Evolutionary conservation across 2,329 filamentous ascomycete species (phyloP).

Genomic region (Cyclaneusma minus): DNA sequence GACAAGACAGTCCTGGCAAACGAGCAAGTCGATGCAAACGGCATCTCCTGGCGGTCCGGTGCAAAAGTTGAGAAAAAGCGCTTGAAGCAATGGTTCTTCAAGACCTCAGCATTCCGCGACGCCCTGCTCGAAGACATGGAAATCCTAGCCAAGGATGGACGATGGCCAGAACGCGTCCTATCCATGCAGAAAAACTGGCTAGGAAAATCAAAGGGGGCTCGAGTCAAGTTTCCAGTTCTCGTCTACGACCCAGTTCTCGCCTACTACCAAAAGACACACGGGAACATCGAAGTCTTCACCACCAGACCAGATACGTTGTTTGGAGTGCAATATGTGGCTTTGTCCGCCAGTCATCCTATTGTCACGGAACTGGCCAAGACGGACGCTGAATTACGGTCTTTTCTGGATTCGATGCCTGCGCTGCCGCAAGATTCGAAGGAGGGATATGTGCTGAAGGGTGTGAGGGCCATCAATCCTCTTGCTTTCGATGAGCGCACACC

Average conservation of each 20-base stretch:
- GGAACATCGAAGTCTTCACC: conserved; percentile 57
- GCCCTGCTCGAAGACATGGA: conserved; percentile 57
- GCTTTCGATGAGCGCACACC: conserved; percentile 34
- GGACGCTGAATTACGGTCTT: conserved; percentile 47
- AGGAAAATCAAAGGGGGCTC: conserved; percentile 60
- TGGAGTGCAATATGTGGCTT: conserved; percentile 70
- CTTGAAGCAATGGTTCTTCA: conserved; percentile 81
- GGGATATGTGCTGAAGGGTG: conserved; percentile 49
- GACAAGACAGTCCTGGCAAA: conserved; percentile 85
- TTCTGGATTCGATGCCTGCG: conserved; percentile 46
- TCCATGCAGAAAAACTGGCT: conserved; percentile 83
- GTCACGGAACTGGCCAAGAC: conserved; percentile 43
- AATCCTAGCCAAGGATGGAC: conserved; percentile 40
- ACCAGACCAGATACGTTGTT: conserved; percentile 78
- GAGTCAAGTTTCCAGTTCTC: conserved; percentile 53
- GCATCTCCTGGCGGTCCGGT: conserved; percentile 75
- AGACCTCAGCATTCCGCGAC: conserved; percentile 66
- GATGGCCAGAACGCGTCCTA: conserved; percentile 72
- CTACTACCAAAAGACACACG: conserved; percentile 8
- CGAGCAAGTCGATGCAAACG: conserved; percentile 80
- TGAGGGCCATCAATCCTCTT: conserved; percentile 52
- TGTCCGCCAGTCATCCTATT: conserved; percentile 58
- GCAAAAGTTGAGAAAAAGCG: conserved; percentile 67
- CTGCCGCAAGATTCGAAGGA: conserved; percentile 40
- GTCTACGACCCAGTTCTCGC: too few species aligned